These are phyloP conservation scores for Dunaliella primolecta DNA, from an alignment of 139 green algal species.

Conservation along the genomic window DNA sequence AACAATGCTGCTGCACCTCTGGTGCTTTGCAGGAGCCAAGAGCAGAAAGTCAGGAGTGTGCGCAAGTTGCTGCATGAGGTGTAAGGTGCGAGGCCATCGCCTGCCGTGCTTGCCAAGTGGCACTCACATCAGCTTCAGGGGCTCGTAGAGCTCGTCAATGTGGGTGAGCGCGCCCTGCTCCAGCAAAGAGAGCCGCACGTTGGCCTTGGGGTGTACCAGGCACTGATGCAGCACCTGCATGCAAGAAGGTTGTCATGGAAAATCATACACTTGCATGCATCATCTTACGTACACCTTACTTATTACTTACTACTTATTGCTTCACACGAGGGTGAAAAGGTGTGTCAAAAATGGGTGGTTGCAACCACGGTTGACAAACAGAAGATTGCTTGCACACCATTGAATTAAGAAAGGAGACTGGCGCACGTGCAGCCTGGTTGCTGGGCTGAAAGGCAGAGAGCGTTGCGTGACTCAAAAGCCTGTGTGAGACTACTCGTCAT, in stretches of 20 bases:
- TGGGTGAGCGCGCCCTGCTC: slow-evolving; percentile 43
- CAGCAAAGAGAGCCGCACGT: slow-evolving; percentile 34
- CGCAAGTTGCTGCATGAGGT: too few relatives aligned
- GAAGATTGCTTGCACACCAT: neutral
- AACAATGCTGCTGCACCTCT: too few relatives aligned
- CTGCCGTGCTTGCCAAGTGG: too few relatives aligned
- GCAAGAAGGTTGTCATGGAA: neutral
- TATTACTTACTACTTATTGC: neutral
- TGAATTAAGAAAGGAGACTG: neutral
- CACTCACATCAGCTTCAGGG: slow-evolving; percentile 46
- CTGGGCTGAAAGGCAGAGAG: too few relatives aligned
- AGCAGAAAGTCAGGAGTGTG: too few relatives aligned
- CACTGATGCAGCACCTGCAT: slow-evolving; percentile 74
- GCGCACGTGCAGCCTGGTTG: too few relatives aligned
- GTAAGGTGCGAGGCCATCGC: too few relatives aligned
- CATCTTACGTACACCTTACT: neutral
- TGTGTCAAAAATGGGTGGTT: neutral
- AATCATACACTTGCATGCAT: neutral
- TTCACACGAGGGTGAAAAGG: neutral
- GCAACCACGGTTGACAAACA: neutral
- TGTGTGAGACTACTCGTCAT: too few relatives aligned
- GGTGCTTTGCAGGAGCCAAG: too few relatives aligned
- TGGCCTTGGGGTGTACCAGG: slow-evolving; percentile 55
- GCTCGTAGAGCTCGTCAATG: slow-evolving; percentile 45
- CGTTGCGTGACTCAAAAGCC: too few relatives aligned